Base-by-base conservation (phyloP, 306 rosid species). In the Cajanus cajan region DNA sequence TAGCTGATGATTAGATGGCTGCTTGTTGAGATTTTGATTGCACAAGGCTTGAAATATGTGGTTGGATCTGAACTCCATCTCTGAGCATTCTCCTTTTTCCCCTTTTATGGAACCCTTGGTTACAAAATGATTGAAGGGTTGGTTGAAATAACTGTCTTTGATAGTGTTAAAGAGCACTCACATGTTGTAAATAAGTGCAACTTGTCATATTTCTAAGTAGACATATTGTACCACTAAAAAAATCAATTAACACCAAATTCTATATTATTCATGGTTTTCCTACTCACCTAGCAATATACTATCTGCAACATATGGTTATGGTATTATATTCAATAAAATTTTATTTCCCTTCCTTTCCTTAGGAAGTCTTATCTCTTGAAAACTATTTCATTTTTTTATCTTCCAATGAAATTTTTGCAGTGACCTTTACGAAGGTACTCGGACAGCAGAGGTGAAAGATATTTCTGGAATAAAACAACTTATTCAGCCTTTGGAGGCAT, bases 351-450 rank as follows among this genome's bases (percentile, higher is more conserved):
- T 54, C 16, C 4, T 24, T 78, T 24, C 14, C 15, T 48, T 41
- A 63, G 43, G 21, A 47, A 15, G 51, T 68, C 8, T 62, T 37
- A 22, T n/a, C 73, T 19, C 54, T 25, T 31, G 37, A 24, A 7
- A 33, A 33, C 57, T 16, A 14, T 68, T 82, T 81, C 16, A 28
- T 72, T 69, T 9, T 54, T 78, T 81, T 39, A 89, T 65, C 13
- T 6, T 64, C 51, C 59, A 62, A 78, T 78, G 54, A 51, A 62
- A 73, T 80, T 75, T 19, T 78, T 79, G 75, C 62, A 95, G 99
- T 73, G 99, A 96, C 69, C 94, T 90, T 47, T 96, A 96, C 11
- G 99, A 96, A 89, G 99, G 98, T 77, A 96, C 99, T 28, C 96
- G 99, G 75, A 84, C 71, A 88, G 99, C 99, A 69, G 84, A 68